Conservation (phyloP, 164 flowering plant species). For the Macadamia tetraphylla region DNA sequence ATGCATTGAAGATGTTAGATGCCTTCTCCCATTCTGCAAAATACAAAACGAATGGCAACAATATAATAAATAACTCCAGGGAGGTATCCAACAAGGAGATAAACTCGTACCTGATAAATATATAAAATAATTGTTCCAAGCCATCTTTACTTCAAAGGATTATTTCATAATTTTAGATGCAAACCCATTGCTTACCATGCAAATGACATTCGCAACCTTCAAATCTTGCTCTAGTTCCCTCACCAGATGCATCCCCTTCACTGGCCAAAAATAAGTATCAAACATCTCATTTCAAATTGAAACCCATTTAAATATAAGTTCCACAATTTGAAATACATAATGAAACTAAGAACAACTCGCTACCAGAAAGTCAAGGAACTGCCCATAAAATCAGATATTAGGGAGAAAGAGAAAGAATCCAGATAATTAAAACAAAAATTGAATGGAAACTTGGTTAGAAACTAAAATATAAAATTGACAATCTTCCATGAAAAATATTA, state of each 20-base stretch:
- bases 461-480: too few species aligned
- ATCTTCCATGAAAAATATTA: too few species aligned
- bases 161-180: background rate
- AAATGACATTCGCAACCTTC: slow-evolving; percentile 95
- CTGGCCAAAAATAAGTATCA: slow-evolving; percentile 50
- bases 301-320: slow-evolving; percentile 1
- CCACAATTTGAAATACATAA: background rate
- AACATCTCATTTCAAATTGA: slow-evolving; percentile 14
- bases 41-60: background rate
- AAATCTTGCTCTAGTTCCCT: slow-evolving; percentile 93
- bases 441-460: too few species aligned
- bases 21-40: slow-evolving; percentile 92
- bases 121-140: background rate
- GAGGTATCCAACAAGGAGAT: background rate
- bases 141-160: background rate
- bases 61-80: background rate
- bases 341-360: background rate
- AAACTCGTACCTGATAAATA: background rate
- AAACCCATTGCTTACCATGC: slow-evolving; percentile 66
- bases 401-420: background rate
- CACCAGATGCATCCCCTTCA: slow-evolving; percentile 98
- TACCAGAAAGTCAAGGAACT: background rate
- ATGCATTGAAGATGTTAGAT: slow-evolving; percentile 73
- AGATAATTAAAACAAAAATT: too few species aligned
- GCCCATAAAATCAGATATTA: background rate